Base-by-base conservation (phyloP, 2,329 filamentous ascomycete species). In the Calycina marina region DNA sequence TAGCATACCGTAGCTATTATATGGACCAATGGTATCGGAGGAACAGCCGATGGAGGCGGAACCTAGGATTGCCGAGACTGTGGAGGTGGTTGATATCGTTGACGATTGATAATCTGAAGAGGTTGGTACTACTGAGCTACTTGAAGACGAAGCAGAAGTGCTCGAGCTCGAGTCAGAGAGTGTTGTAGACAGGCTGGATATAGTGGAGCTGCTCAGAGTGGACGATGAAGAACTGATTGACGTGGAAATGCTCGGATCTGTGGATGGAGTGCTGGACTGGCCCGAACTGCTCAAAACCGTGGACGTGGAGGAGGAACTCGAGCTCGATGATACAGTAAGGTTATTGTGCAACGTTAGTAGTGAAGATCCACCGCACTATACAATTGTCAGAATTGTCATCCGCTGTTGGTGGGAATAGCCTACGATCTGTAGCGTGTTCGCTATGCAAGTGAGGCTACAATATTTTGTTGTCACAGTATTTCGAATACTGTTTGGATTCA, bases 21-120 rank as follows among this genome's bases (percentile, higher is more conserved):
- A 43, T 11, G 38, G 43, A 10, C 40, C 40, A n/a, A 18, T 28
- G 1, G 37, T 41, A 22, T 52, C 51, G 5, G 34, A 32, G 43
- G 45, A 56, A 38, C 53, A 56, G 31, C 51, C 53, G 11, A 49
- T 18, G 17, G 43, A 48, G 17, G 45, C 39, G 44, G 53, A 55
- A 4, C 49, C 46, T 11, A 41, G 40, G 14, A 45, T 50, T 13
- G 45, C 34, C 4, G 37, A 29, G 4, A 32, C 18, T 9, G 35
- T 36, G 6, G 18, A 17, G n/a, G n/a, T n/a, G n/a, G n/a, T n/a
- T n/a, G n/a, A n/a, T n/a, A n/a, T n/a, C n/a, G n/a, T n/a, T 15
- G 25, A 39, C 4, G 38, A 31, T 17, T 31, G 13, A 14, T 33
- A 32, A 16, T 32, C 15, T 6, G 25, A 32, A 13, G 33, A 27